Conservation (phyloP, 331 rosid genomes). For the Prunus yedoensis region DNA sequence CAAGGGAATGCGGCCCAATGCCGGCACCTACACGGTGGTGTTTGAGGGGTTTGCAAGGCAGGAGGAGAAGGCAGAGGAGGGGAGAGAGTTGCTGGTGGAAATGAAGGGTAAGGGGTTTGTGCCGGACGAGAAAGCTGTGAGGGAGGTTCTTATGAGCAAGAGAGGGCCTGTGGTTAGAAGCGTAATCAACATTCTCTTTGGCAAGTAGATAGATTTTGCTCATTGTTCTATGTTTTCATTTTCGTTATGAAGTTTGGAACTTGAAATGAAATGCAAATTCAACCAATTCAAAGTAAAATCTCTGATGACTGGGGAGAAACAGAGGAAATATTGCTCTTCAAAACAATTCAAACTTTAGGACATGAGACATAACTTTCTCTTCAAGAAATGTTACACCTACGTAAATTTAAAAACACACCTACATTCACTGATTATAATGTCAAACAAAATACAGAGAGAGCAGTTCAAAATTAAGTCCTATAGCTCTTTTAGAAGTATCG, state of each 20-base stretch:
- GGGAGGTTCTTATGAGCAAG: slow-evolving; percentile 41
- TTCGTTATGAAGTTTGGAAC: neutral
- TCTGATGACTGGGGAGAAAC: no score
- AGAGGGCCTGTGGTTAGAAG: slow-evolving; percentile 50
- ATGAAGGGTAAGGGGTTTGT: slow-evolving; percentile 59
- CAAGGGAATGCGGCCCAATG: slow-evolving; percentile 68
- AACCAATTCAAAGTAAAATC: neutral
- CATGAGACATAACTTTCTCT: neutral
- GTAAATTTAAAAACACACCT: neutral
- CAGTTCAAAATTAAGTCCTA: slow-evolving; percentile 23
- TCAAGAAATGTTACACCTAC: neutral
- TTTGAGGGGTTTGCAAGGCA: slow-evolving; percentile 53
- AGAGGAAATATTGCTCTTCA: neutral
- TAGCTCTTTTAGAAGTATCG: neutral
- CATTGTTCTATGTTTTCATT: neutral
- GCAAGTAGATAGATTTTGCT: slow-evolving; percentile 30
- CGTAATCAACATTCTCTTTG: slow-evolving; percentile 56
- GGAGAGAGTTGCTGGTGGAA: slow-evolving; percentile 39
- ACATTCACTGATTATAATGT: neutral
- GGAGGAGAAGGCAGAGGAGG: slow-evolving; percentile 52
- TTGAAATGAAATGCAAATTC: neutral
- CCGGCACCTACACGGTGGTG: slow-evolving; percentile 43
- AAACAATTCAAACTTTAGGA: no score
- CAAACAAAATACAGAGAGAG: slow-evolving; percentile 19
- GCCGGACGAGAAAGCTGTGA: slow-evolving; percentile 58